Conservation (phyloP, 768 basidiomycete genomes). For the Boletus bicolor region DNA sequence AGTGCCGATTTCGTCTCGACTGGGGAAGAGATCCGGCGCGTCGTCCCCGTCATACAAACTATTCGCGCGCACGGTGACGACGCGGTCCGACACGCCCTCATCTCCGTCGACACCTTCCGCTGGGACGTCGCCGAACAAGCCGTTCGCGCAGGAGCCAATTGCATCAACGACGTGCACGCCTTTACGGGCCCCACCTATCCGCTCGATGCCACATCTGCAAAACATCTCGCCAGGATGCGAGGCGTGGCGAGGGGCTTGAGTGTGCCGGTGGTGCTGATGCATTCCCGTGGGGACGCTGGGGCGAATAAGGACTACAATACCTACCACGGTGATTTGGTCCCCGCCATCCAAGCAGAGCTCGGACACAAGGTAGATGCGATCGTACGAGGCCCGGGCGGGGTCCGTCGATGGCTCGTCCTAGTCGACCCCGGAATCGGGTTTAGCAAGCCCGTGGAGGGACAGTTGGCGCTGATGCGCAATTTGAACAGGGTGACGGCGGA, state of each 20-base stretch:
- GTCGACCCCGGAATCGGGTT: constrained; percentile 91
- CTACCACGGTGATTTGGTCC: constrained; percentile 53
- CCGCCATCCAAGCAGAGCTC: constrained; percentile 72
- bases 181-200: constrained; percentile 63
- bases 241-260: constrained; percentile 55
- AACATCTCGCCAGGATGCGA: constrained; percentile 60
- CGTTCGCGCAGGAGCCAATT: constrained; percentile 69
- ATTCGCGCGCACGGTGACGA: constrained; percentile 41
- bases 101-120: constrained; percentile 31
- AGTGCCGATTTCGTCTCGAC: constrained; percentile 61
- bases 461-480: constrained; percentile 63
- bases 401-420: constrained; percentile 85
- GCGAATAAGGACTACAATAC: constrained; percentile 60
- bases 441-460: constrained; percentile 77
- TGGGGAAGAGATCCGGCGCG: constrained; percentile 69
- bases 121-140: constrained; percentile 35
- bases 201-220: constrained; percentile 30
- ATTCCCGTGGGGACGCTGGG: constrained; percentile 83
- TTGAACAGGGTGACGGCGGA: constrained; percentile 47
- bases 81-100: constrained; percentile 10
- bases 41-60: constrained; percentile 65
- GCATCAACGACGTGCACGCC: constrained; percentile 90
- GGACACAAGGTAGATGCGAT: constrained; percentile 63
- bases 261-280: constrained; percentile 90
- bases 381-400: constrained; percentile 64